Evolutionary conservation across 352 stramenopile genomes (phyloP).

Genomic region (Pythium graminicola): DNA sequence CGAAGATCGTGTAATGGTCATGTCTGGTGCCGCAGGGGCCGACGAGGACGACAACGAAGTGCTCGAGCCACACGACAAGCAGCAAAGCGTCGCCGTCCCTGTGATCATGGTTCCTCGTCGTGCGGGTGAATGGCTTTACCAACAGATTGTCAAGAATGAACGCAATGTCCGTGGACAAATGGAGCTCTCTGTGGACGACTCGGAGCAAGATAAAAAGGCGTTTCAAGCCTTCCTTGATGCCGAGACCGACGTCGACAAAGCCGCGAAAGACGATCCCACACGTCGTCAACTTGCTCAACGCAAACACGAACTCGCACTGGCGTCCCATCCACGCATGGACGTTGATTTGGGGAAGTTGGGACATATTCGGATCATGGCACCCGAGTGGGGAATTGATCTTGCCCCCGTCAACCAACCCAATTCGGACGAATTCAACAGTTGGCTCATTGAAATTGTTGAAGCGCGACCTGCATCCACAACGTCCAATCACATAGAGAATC

Average conservation of each 20-base stretch:
- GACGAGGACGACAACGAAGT: slow-evolving; percentile 3
- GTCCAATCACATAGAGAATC: background rate
- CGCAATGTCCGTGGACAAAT: slow-evolving; percentile 26
- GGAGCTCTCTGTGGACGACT: slow-evolving; percentile 34
- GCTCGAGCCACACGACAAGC: slow-evolving; percentile 6
- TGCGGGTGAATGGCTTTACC: slow-evolving; percentile 50
- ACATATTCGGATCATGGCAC: slow-evolving; percentile 43
- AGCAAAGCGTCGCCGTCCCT: slow-evolving; percentile 30
- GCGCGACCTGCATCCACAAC: slow-evolving; percentile 9
- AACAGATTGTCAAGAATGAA: slow-evolving; percentile 6
- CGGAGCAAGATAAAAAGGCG: slow-evolving; percentile 4
- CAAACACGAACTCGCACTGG: slow-evolving; percentile 1
- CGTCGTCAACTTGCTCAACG: too few relatives aligned
- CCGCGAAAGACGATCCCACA: background rate
- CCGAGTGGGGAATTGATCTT: slow-evolving; percentile 55
- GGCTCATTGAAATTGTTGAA: slow-evolving; percentile 45
- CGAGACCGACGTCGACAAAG: slow-evolving; percentile 7
- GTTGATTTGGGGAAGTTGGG: slow-evolving; percentile 19
- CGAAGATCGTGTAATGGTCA: slow-evolving; percentile 66
- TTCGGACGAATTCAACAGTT: slow-evolving; percentile 27
- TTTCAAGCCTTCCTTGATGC: slow-evolving; percentile 4
- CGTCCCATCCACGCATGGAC: slow-evolving; percentile 41
- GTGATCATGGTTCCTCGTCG: slow-evolving; percentile 61
- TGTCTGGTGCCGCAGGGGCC: slow-evolving; percentile 38
- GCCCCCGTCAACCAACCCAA: slow-evolving; percentile 7